Evolutionary conservation across 352 stramenopile species (phyloP), one percentile per base, ranked within the genome.

Genomic region (Globisporangium barbulae): DNA sequence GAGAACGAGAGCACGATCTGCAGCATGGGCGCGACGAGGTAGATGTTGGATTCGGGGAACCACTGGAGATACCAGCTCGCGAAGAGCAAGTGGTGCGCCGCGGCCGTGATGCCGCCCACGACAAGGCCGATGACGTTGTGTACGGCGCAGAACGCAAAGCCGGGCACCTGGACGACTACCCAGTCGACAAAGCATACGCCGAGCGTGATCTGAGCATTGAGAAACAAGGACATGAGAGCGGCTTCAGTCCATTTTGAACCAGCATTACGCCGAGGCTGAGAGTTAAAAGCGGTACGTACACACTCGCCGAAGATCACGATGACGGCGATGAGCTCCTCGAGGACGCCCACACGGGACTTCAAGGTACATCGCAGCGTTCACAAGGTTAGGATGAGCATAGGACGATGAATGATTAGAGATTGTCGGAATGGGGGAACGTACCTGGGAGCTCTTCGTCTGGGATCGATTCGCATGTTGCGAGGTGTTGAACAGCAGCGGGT

Each of bases 221-320:
- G 13, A 22, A 57, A 33, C 33, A 53, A 15, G 22, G 13, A 4
- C 3, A 53, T 45, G 15, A 45, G 0, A 45, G 13, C 39, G 4
- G 5, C 39, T n/a, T 45, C 3, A 12, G 31, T 5, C 8, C 21
- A 31, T 17, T 30, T n/a, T 17, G 48, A 21, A 35, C 19, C 22
- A 53, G 21, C 2, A n/a, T 10, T 3, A 4, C 3, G 12, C 2
- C 48, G 8, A 22, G 22, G 6, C 19, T n/a, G 12, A 7, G 47
- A 33, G 10, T 15, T 17, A 12, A 21, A n/a, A 5, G 15, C 12
- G 17, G 13, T 83, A 74, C 10, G 73, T 81, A 65, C 59, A 31
- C 49, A 65, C 41, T 65, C 60, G 30, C 60, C 39, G 42, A 65
- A 60, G 39, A 60, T 54, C 21, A 65, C 60, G 21, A 65, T 44